phyloP scores from a whole-genome alignment of 2,329 filamentous ascomycete genomes.

The Calycina herbarum region DNA sequence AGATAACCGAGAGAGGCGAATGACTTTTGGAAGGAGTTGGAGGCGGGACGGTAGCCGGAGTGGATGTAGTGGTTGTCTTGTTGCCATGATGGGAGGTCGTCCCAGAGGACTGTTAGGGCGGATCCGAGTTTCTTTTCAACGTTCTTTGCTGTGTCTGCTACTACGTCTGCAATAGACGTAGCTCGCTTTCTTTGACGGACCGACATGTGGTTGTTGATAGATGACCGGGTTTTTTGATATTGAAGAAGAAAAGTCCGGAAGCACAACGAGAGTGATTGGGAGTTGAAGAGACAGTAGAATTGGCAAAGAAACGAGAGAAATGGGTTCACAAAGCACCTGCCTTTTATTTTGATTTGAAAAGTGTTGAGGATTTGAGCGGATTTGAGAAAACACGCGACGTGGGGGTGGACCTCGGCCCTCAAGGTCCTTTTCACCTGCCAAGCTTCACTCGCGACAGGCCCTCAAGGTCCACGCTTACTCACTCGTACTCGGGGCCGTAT shows the following conservation, averaged over 20 bases:
- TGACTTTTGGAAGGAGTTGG: constrained; percentile 59
- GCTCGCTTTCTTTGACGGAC: constrained; percentile 28
- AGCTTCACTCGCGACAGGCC: background rate
- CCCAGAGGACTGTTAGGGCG: constrained; percentile 47
- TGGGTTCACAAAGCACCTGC: background rate
- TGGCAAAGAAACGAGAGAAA: background rate
- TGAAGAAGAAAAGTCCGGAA: background rate
- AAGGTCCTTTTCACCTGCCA: background rate
- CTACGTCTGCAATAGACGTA: constrained; percentile 25
- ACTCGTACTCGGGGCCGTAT: background rate
- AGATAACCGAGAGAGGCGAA: constrained; percentile 59
- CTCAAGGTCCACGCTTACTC: background rate
- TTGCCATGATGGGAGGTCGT: constrained; percentile 53
- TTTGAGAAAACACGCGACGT: constrained; percentile 1
- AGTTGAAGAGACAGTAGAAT: background rate
- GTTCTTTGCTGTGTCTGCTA: constrained; percentile 27
- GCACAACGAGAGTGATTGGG: background rate
- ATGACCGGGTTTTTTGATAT: background rate
- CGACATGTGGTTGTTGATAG: constrained; percentile 26
- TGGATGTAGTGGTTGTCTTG: constrained; percentile 70
- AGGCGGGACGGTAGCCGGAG: constrained; percentile 63
- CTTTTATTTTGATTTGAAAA: constrained; percentile 3
- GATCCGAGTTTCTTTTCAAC: constrained; percentile 40
- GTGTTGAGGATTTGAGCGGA: constrained; percentile 8
- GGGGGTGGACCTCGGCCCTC: constrained; percentile 6